Evolutionary conservation across 2,329 filamentous ascomycete genomes (phyloP).

Genomic region (Neofusicoccum cordaticola): DNA sequence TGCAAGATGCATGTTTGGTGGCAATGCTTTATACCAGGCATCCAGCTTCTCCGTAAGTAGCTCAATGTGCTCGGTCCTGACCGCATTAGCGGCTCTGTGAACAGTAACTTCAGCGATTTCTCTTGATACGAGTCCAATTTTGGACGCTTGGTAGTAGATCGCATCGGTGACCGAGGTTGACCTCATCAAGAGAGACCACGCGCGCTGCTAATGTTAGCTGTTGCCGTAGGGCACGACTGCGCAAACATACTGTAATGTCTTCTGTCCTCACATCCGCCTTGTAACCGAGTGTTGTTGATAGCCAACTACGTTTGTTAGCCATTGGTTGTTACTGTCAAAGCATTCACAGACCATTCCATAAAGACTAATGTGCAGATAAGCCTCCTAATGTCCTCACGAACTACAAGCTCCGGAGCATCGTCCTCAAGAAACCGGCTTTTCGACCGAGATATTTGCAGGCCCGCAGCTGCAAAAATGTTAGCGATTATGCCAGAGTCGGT

Average conservation of each 20-base stretch:
- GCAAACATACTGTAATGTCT: constrained; percentile 22
- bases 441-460: constrained; percentile 36
- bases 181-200: not conserved
- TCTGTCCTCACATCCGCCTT: constrained; percentile 28
- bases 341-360: constrained; percentile 29
- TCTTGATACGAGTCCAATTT: constrained; percentile 34
- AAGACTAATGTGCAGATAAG: constrained; percentile 36
- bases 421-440: constrained; percentile 23
- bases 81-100: not conserved
- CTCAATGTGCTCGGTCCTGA: constrained; percentile 11
- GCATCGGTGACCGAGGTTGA: constrained; percentile 28
- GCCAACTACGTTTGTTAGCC: constrained; percentile 24
- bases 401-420: not conserved
- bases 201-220: not conserved
- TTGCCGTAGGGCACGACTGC: too few relatives aligned
- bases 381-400: constrained; percentile 27
- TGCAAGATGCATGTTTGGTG: constrained; percentile 29
- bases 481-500: not conserved
- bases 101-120: constrained; percentile 30
- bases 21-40: constrained; percentile 33
- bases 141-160: constrained; percentile 35
- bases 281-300: constrained; percentile 38
- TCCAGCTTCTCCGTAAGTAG: constrained; percentile 28
- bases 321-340: not conserved
- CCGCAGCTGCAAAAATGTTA: constrained; percentile 26